A percentile compares a stretch with the other conserved stretches of the same genome.
Conservation (phyloP, 73 alveolate species). For the Paramecium sonneborni region DNA sequence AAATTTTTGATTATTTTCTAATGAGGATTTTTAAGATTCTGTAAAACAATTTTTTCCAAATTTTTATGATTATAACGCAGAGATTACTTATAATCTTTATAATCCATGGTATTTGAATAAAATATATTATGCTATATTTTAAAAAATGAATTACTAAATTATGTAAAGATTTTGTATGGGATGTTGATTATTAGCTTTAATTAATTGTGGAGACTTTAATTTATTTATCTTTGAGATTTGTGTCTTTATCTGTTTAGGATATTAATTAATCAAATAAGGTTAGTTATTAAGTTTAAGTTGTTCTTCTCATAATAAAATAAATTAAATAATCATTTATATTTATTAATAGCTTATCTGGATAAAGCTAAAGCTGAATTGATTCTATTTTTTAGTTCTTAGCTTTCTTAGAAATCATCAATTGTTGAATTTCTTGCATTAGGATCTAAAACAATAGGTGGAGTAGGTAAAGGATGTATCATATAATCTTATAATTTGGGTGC, state of each 20-base stretch:
- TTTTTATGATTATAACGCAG: conserved; percentile 6
- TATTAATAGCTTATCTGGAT: neutral
- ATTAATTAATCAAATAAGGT: neutral
- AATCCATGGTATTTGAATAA: neutral
- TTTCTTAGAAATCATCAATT: neutral
- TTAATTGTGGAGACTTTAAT: neutral
- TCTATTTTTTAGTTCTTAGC: neutral
- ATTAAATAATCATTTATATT: neutral
- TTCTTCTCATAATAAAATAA: neutral
- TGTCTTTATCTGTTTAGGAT: neutral
- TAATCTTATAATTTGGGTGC: neutral
- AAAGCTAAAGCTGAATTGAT: neutral
- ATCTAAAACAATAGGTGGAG: neutral
- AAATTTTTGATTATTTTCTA: neutral
- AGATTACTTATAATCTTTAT: neutral
- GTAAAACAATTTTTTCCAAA: neutral
- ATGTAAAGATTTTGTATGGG: neutral
- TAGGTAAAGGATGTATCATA: neutral
- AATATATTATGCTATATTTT: neutral
- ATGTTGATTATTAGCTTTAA: neutral
- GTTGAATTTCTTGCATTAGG: neutral
- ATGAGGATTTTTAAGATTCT: conserved; percentile 20
- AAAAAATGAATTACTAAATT: neutral
- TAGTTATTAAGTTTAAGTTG: neutral
- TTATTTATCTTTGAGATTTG: neutral